These are phyloP conservation scores for Fusarium sp. DNA, from an alignment of 2,329 filamentous ascomycete genomes.

Conservation along the genomic window DNA sequence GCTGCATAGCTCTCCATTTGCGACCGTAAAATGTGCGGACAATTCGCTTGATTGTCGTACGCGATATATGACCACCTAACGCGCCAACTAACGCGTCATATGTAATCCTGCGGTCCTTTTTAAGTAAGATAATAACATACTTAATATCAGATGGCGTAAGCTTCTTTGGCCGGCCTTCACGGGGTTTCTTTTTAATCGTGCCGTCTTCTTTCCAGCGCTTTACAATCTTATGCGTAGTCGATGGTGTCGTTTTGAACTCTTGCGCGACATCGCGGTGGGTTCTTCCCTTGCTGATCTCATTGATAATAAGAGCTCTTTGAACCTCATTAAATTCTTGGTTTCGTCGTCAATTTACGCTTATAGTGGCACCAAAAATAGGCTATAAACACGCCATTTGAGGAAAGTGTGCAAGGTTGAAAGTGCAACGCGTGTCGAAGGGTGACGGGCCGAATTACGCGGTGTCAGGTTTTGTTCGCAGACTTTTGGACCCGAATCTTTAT, in stretches of 20 bases:
- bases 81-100: background rate
- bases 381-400: background rate
- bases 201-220: background rate
- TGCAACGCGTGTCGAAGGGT: no score
- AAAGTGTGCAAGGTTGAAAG: background rate
- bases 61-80: background rate
- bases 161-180: background rate
- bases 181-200: background rate
- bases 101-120: background rate
- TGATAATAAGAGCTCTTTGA: background rate
- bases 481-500: no score
- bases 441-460: no score
- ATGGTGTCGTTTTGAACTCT: background rate
- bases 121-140: background rate
- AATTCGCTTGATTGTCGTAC: background rate
- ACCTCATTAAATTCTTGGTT: background rate
- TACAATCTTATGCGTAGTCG: background rate
- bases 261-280: background rate
- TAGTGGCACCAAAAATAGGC: background rate
- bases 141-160: background rate
- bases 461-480: no score
- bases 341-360: background rate
- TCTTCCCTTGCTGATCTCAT: background rate
- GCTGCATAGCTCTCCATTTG: background rate
- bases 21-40: background rate